Conservation (phyloP, 176 grass and related monocot species). For the Elymus sibiricus region DNA sequence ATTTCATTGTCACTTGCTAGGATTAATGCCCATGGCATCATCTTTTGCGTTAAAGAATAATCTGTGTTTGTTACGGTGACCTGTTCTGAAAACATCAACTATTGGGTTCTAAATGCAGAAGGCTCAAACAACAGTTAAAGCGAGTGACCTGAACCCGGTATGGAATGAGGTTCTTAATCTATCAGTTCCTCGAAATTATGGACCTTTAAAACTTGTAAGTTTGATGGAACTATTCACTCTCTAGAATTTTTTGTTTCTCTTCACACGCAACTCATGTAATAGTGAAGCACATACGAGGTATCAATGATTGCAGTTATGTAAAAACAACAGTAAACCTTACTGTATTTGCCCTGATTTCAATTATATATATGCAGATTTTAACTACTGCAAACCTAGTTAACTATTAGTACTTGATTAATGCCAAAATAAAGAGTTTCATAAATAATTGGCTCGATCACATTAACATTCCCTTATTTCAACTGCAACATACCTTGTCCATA, state of each 20-base stretch:
- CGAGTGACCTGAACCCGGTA: conserved; percentile 85
- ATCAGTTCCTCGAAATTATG: conserved; percentile 78
- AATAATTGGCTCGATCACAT: neutral
- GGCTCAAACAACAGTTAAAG: conserved; percentile 77
- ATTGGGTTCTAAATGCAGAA: conserved; percentile 55
- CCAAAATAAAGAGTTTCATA: neutral
- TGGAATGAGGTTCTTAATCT: conserved; percentile 96
- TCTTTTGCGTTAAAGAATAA: neutral
- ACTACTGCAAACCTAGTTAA: neutral
- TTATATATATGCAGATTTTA: neutral
- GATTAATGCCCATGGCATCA: neutral
- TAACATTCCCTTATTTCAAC: neutral
- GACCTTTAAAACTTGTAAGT: conserved; percentile 94
- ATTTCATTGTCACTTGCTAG: neutral
- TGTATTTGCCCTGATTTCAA: neutral
- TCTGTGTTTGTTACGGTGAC: conserved; percentile 18
- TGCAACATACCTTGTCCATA: neutral
- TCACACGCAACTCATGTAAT: neutral
- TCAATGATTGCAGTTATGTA: conserved; percentile 1
- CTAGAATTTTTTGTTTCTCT: conserved; percentile 3
- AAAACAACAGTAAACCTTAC: neutral
- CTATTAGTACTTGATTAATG: neutral
- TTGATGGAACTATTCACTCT: conserved; percentile 9
- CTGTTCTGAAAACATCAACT: conserved; percentile 19
- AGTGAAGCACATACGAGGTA: neutral